Conservation (phyloP, 495 filamentous ascomycete genomes). For the Penicillium turbatum region DNA sequence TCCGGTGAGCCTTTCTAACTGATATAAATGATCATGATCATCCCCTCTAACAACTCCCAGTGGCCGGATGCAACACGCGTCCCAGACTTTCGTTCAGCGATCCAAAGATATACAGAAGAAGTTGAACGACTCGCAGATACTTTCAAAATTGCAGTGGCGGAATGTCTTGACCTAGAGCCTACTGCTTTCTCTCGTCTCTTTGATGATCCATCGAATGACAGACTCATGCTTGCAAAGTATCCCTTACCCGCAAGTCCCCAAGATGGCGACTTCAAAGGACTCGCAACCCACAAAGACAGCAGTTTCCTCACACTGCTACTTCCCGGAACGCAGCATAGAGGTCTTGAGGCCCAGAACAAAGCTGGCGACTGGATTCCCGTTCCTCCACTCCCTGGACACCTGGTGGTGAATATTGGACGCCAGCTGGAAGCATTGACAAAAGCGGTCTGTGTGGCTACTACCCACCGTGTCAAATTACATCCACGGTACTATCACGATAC, state of each 20-base stretch:
- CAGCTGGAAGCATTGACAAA: conserved; percentile 81
- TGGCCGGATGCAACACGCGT: conserved; percentile 67
- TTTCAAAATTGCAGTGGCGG: conserved; percentile 76
- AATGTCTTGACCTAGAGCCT: conserved; percentile 67
- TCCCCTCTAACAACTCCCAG: conserved; percentile 30
- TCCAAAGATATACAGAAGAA: conserved; percentile 65
- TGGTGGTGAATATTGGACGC: conserved; percentile 85
- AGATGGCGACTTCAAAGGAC: conserved; percentile 44
- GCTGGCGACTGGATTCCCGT: conserved; percentile 68
- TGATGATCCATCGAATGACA: too few relatives aligned
- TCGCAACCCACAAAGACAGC: conserved; percentile 85
- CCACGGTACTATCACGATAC: conserved; percentile 20
- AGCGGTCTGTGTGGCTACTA: conserved; percentile 78
- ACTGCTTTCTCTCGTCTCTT: conserved; percentile 61
- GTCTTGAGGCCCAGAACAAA: conserved; percentile 82
- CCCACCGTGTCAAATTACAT: conserved; percentile 60
- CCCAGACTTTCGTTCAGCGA: conserved; percentile 63
- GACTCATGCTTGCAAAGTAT: too few relatives aligned
- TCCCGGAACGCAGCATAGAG: conserved; percentile 68
- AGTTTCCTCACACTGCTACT: conserved; percentile 80
- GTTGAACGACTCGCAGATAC: conserved; percentile 64
- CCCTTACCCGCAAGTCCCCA: too few relatives aligned
- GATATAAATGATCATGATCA: background rate
- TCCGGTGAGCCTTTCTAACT: too few relatives aligned
- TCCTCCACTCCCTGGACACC: conserved; percentile 41